Evolutionary conservation across 768 basidiomycete genomes (phyloP), one percentile per base, ranked within the genome.

Genomic region (Gymnopilus dilepis): DNA sequence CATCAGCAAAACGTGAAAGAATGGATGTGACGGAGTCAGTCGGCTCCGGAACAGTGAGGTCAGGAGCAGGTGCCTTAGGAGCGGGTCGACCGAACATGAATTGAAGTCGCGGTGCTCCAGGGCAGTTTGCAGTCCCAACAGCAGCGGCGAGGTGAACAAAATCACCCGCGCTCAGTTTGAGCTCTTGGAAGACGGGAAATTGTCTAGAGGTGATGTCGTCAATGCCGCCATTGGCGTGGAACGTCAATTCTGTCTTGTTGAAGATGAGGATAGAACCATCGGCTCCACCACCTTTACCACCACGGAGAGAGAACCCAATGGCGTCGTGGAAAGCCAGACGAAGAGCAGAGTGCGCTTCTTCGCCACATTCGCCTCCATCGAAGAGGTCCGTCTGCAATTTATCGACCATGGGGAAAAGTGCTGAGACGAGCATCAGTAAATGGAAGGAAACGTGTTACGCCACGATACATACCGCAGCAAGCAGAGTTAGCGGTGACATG

Each of bases 101-200:
- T 34, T 70, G 54, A 11, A 78, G 65, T 15, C 65, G 69, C 12
- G 75, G 76, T 11, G 75, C 73, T 52, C 77, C 77, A 8, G 76
- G 76, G 61, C 77, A 78, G 67, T 77, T 77, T 33, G 69, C 61
- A 42, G 67, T 61, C 17, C 70, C 70, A 57, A 75, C 70, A 15
- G 67, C 67, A 17, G 63, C 67, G 28, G 67, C 67, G 5, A 69
- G 62, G 30, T 69, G 67, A 22, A 69, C 47, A 48, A 68, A 68
- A 45, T 68, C 67, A 51, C 67, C 67, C 12, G 67, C 48, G 33
- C 41, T 60, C 51, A 67, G 26, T 0, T 54, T 57, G 22, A 59
- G 30, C 34, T 52, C 50, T 37, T 63, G 37, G 61, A 65, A 67
- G 21, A 67, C 56, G 4, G 67, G 67, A 56, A 63, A 65, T 59